Conservation (phyloP, 495 filamentous ascomycete genomes). For the Aspergillus hancockii region DNA sequence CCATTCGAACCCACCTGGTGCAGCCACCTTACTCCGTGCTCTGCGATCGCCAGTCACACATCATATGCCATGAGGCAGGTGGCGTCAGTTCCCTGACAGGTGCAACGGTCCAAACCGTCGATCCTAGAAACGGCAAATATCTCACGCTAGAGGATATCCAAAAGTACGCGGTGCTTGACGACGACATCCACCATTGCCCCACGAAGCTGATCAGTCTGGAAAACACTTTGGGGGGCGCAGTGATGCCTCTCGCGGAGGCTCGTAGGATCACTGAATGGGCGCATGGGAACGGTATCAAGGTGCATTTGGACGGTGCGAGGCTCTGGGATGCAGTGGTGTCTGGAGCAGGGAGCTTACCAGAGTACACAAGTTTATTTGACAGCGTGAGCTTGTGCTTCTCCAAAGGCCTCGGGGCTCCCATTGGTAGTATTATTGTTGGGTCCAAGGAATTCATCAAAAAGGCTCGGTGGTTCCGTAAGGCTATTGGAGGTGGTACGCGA, state of each 20-base stretch:
- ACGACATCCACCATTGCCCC: conserved; percentile 56
- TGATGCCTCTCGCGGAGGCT: conserved; percentile 74
- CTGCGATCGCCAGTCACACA: conserved; percentile 50
- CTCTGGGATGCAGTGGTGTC: conserved; percentile 76
- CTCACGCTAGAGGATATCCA: conserved; percentile 77
- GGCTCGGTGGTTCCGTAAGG: conserved; percentile 79
- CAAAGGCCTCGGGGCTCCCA: conserved; percentile 87
- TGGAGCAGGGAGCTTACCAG: conserved; percentile 60
- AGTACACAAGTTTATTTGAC: conserved; percentile 74
- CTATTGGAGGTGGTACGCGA: conserved; percentile 78
- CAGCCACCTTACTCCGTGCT: conserved; percentile 54
- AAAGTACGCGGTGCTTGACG: conserved; percentile 43
- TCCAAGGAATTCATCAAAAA: conserved; percentile 64
- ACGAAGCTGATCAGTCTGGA: conserved; percentile 82
- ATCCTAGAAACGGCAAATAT: conserved; percentile 63
- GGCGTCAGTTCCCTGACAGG: conserved; percentile 49
- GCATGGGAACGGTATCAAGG: conserved; percentile 60
- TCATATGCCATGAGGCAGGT: conserved; percentile 51
- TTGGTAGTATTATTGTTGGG: conserved; percentile 79
- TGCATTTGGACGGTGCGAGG: conserved; percentile 85
- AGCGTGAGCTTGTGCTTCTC: conserved; percentile 82
- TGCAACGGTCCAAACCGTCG: conserved; percentile 40
- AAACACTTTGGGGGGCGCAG: conserved; percentile 77
- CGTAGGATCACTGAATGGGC: conserved; percentile 70
- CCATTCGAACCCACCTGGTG: conserved; percentile 46